Evolutionary conservation across 768 basidiomycete species (phyloP).

Genomic region (Boletus vermiculosoides): DNA sequence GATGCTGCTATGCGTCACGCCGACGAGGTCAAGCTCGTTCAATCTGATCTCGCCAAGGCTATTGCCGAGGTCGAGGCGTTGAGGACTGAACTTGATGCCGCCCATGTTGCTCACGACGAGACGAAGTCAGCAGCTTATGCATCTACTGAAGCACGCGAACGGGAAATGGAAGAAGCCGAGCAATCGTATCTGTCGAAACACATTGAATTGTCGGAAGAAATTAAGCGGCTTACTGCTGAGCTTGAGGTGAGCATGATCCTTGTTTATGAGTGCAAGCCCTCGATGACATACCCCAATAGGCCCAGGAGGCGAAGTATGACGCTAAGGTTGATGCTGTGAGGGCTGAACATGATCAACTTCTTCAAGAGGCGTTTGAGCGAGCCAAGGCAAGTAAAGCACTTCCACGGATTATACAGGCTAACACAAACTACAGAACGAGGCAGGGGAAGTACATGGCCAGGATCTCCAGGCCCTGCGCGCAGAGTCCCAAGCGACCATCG

Average conservation of each 20-base stretch:
- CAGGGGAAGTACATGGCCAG: slow-evolving; percentile 61
- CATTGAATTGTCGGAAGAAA: slow-evolving; percentile 52
- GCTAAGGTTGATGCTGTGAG: slow-evolving; percentile 65
- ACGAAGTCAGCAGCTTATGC: slow-evolving; percentile 44
- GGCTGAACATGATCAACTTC: slow-evolving; percentile 56
- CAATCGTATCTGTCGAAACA: slow-evolving; percentile 48
- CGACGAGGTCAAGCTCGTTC: slow-evolving; percentile 43
- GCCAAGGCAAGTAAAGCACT: slow-evolving; percentile 57
- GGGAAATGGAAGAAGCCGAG: slow-evolving; percentile 53
- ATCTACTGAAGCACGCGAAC: slow-evolving; percentile 46
- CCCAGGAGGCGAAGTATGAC: slow-evolving; percentile 66
- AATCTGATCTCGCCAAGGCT: slow-evolving; percentile 44
- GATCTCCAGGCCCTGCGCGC: slow-evolving; percentile 72
- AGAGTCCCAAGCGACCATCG: slow-evolving; percentile 61
- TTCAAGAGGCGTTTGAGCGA: slow-evolving; percentile 71
- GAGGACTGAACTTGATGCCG: slow-evolving; percentile 45
- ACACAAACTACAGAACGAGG: slow-evolving; percentile 54
- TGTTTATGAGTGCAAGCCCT: neutral
- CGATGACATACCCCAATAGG: slow-evolving; percentile 37
- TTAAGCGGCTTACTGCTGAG: slow-evolving; percentile 55
- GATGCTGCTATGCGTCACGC: slow-evolving; percentile 44
- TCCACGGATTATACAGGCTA: neutral
- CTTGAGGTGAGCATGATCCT: slow-evolving; percentile 53
- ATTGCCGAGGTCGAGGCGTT: slow-evolving; percentile 46
- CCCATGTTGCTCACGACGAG: slow-evolving; percentile 48